These are phyloP conservation scores for Suillus tomentosus DNA, from an alignment of 768 basidiomycete species.

Conservation along the genomic window DNA sequence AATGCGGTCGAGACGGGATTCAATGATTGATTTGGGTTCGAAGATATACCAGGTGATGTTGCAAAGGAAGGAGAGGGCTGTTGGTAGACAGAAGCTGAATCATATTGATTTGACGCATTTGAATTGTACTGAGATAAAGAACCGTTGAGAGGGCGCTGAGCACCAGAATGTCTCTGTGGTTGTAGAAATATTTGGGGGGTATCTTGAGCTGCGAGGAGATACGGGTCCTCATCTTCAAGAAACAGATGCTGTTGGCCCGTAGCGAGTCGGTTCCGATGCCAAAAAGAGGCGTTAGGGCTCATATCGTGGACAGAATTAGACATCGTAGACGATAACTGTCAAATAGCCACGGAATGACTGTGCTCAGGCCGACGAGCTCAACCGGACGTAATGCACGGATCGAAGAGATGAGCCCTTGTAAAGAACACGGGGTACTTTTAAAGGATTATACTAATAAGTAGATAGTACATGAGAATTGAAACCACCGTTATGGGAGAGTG, in stretches of 20 bases:
- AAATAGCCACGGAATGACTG: not conserved
- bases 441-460: not conserved
- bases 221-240: slow-evolving; percentile 30
- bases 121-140: slow-evolving; percentile 15
- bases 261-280: slow-evolving; percentile 20
- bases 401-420: not conserved
- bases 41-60: slow-evolving; percentile 17
- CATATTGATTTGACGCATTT: slow-evolving; percentile 18
- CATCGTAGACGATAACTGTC: slow-evolving; percentile 19
- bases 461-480: slow-evolving; percentile 2
- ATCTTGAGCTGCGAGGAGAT: slow-evolving; percentile 19
- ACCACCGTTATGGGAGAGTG: slow-evolving; percentile 15
- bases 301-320: slow-evolving; percentile 23
- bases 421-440: not conserved
- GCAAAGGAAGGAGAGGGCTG: slow-evolving; percentile 11
- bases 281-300: slow-evolving; percentile 18
- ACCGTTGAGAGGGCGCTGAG: slow-evolving; percentile 9
- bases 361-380: slow-evolving; percentile 13
- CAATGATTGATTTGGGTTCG: slow-evolving; percentile 14
- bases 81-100: slow-evolving; percentile 15
- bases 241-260: slow-evolving; percentile 23
- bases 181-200: slow-evolving; percentile 15
- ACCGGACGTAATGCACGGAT: not conserved
- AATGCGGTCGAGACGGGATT: slow-evolving; percentile 14
- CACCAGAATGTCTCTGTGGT: slow-evolving; percentile 11